phyloP scores from a whole-genome alignment of 2,329 filamentous ascomycete genomes.

The Phialemoniopsis sp. region DNA sequence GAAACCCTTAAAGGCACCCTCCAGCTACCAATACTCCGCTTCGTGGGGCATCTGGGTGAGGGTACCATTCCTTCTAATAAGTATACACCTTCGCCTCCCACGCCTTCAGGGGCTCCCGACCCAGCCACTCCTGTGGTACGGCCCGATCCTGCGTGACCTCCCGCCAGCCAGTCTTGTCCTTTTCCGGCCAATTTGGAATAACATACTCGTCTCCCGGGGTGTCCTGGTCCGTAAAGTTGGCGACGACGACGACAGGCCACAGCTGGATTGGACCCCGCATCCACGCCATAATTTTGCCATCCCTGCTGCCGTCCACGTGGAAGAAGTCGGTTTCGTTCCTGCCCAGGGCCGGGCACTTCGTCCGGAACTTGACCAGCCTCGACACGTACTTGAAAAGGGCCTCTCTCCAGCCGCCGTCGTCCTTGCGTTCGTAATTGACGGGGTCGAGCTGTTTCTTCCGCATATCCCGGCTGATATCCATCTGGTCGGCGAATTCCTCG shows the following conservation, averaged over 20 bases:
- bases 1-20: no score
- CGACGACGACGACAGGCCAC: slow-evolving; percentile 12
- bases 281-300: slow-evolving; percentile 13
- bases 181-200: slow-evolving; percentile 14
- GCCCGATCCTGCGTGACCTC: slow-evolving; percentile 14
- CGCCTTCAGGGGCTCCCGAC: slow-evolving; percentile 13
- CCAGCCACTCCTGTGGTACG: slow-evolving; percentile 15
- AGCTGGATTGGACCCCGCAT: neutral
- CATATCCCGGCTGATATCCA: slow-evolving; percentile 15
- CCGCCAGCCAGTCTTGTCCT: slow-evolving; percentile 10
- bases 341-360: slow-evolving; percentile 14
- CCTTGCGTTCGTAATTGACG: slow-evolving; percentile 16
- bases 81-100: slow-evolving; percentile 20
- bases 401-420: slow-evolving; percentile 14
- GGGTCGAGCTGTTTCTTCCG: slow-evolving; percentile 17
- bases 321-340: slow-evolving; percentile 16
- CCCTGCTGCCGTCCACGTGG: slow-evolving; percentile 12
- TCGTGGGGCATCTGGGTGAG: no score
- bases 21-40: no score
- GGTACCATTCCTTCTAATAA: slow-evolving; percentile 10
- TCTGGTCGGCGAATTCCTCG: slow-evolving; percentile 19
- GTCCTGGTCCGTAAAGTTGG: slow-evolving; percentile 14
- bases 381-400: slow-evolving; percentile 15
- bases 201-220: slow-evolving; percentile 13
- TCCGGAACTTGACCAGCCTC: slow-evolving; percentile 12